phyloP scores from a whole-genome alignment of 1,284 basidiomycete species.

The Xerocomus tenax region DNA sequence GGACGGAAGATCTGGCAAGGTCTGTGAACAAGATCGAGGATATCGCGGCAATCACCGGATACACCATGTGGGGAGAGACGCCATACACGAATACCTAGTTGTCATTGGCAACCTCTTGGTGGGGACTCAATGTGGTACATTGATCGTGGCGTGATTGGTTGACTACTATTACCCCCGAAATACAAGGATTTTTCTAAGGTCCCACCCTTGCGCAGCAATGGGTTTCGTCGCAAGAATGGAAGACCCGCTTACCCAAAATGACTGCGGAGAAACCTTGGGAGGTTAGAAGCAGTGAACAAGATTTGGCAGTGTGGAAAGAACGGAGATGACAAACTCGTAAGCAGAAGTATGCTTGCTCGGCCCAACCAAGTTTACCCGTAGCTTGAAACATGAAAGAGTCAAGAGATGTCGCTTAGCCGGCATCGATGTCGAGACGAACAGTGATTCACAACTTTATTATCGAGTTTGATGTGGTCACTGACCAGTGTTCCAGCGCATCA shows the following conservation, averaged over 20 bases:
- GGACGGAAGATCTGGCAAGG: conserved; percentile 4
- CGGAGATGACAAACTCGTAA: not conserved
- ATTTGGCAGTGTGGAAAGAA: not conserved
- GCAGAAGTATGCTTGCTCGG: no score
- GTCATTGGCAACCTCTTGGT: conserved; percentile 10
- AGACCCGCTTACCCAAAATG: conserved; percentile 2
- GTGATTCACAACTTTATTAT: not conserved
- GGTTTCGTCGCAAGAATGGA: not conserved
- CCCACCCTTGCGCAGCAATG: not conserved
- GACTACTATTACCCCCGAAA: not conserved
- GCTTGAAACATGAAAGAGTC: not conserved
- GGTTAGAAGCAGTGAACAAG: not conserved
- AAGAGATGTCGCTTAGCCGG: not conserved
- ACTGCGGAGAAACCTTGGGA: conserved; percentile 1
- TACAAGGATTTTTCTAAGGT: not conserved
- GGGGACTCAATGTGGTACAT: not conserved
- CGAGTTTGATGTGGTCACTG: not conserved
- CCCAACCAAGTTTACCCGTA: not conserved
- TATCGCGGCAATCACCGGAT: conserved; percentile 16
- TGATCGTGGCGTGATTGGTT: conserved; percentile 1
- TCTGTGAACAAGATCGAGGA: conserved; percentile 5
- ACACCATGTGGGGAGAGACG: not conserved
- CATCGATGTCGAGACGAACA: not conserved
- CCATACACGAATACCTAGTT: not conserved
- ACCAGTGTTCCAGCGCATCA: not conserved